Conservation (phyloP, 805 yeast genomes). For the Hanseniaspora occidentalis region DNA sequence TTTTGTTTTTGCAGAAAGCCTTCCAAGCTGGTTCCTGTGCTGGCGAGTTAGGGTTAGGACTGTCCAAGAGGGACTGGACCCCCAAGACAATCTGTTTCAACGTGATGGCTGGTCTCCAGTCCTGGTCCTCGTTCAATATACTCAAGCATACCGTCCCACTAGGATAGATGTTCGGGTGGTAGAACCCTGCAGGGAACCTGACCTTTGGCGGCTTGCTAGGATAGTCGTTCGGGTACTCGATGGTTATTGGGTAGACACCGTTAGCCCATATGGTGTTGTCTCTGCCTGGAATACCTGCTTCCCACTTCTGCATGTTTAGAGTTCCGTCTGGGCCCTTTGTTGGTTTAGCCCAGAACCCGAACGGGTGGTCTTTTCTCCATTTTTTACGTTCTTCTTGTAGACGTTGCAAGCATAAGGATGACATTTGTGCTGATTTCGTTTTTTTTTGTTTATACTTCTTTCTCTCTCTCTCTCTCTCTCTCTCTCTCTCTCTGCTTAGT, state of each 20-base stretch:
- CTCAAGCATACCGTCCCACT: conserved; percentile 93
- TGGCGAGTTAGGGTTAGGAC: conserved; percentile 91
- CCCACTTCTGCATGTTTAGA: conserved; percentile 77
- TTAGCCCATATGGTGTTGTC: conserved; percentile 69
- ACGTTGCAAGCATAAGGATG: conserved; percentile 61
- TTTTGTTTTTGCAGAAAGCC: conserved; percentile 59
- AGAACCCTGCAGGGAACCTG: conserved; percentile 76
- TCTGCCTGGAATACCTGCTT: conserved; percentile 93
- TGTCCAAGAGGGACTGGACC: conserved; percentile 77
- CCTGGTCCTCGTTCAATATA: conserved; percentile 87
- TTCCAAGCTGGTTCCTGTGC: conserved; percentile 97
- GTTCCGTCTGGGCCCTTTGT: conserved; percentile 67
- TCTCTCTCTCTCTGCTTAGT: no score
- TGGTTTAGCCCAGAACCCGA: conserved; percentile 94
- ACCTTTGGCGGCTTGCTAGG: conserved; percentile 97
- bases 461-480: no score
- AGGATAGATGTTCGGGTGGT: conserved; percentile 96
- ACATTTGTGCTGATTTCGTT: conserved; percentile 18
- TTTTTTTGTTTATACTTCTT: not conserved
- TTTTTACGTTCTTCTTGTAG: conserved; percentile 90
- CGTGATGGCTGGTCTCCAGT: conserved; percentile 96
- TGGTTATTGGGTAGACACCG: conserved; percentile 77
- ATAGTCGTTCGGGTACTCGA: conserved; percentile 78
- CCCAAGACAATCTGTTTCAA: conserved; percentile 83
- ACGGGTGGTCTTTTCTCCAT: conserved; percentile 98